Base-by-base conservation (phyloP, 2,329 filamentous ascomycete species). In the Trichophyton equinum region DNA sequence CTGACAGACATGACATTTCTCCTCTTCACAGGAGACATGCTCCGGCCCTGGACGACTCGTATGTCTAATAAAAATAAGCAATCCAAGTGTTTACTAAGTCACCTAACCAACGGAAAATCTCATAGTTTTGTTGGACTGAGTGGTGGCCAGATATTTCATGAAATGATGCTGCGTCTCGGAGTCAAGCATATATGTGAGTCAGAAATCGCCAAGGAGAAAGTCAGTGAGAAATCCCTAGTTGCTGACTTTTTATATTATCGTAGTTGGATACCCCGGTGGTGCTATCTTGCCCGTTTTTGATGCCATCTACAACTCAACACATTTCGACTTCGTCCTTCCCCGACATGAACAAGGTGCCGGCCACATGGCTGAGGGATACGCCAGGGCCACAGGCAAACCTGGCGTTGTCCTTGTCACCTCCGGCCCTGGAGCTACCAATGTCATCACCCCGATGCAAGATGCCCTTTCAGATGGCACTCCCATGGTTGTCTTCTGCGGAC, bases 301-400 rank as follows among this genome's bases (percentile, higher is more conserved):
- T 75, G 94, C 94, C 71, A 97, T 99, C 73, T 95, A 95, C 82
- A 96, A 96, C 79, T 97, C 92, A 62, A 85, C 88, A 79, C 88
- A 96, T 76, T 96, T 97, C 78, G 86, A 96, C 64, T 97, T 99
- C 72, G 85, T 97, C 74, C 85, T 97, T 7, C 94, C 94, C 33
- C 85, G 89, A 76, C 94, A 99, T 77, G 94, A 97, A 78, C 94
- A 99, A 77, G 94, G 94, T 67, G 94, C 94, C 62, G 94, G 94
- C 65, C 94, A 99, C 77, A 99, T 97, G 94, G 94, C 94, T 15
- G 87, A 97, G 77, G 94, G 94, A 59, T 97, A 97, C 73, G 94
- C 94, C 61, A 86, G 94, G 69, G 92, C 91, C 62, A 92, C 88
- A 59, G 94, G 94, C 68, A 91, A 91, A 78, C 91, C 91, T 62